Conservation (phyloP, 805 yeast species). For the Kodamaea sagamina region DNA sequence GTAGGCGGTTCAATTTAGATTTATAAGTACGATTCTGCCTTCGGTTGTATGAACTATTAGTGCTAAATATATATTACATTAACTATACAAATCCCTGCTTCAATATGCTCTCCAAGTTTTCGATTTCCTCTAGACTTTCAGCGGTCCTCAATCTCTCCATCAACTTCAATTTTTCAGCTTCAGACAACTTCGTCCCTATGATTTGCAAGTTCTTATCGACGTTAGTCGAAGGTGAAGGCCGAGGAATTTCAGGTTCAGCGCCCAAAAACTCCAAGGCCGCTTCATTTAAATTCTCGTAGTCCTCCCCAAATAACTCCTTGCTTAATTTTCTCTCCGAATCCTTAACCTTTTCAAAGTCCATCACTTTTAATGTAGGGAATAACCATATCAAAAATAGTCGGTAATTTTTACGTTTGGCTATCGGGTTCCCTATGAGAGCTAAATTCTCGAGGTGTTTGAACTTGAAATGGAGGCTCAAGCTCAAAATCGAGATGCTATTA, state of each 20-base stretch:
- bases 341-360: conserved; percentile 70
- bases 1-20: no score
- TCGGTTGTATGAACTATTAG: no score
- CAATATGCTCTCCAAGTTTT: conserved; percentile 61
- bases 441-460: conserved; percentile 50
- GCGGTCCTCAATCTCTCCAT: conserved; percentile 61
- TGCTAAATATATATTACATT: conserved; percentile 1
- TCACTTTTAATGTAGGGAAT: conserved; percentile 59
- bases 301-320: conserved; percentile 39
- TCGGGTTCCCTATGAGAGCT: conserved; percentile 59
- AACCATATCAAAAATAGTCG: conserved; percentile 60
- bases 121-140: conserved; percentile 71
- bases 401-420: conserved; percentile 53
- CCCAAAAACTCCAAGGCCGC: conserved; percentile 17
- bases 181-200: conserved; percentile 50
- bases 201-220: conserved; percentile 36
- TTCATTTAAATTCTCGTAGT: conserved; percentile 21
- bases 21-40: no score
- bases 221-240: conserved; percentile 22
- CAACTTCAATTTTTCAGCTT: conserved; percentile 53
- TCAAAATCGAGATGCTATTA: conserved; percentile 51
- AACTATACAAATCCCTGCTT: conserved; percentile 18
- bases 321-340: conserved; percentile 53
- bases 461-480: conserved; percentile 30
- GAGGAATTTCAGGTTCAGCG: conserved; percentile 16